Evolutionary conservation across 192 early-diverging fungal species (phyloP).

Genomic region (Dissophora globulifera): DNA sequence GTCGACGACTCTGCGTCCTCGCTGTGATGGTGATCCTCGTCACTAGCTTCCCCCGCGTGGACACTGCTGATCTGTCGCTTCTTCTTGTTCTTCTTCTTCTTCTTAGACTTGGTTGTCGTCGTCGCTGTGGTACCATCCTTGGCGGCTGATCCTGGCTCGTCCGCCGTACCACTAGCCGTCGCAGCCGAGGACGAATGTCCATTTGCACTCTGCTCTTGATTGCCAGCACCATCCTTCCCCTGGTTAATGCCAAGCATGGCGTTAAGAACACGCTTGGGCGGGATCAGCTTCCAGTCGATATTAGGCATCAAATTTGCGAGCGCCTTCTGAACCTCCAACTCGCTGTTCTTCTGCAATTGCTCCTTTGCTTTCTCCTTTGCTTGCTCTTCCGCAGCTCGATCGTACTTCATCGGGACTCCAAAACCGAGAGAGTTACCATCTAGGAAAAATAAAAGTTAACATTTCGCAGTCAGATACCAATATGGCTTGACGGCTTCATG

Average conservation of each 20-base stretch:
- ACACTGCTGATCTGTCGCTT: constrained; percentile 21
- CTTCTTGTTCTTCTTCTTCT: constrained; percentile 45
- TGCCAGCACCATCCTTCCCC: background rate
- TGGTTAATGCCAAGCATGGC: constrained; percentile 11
- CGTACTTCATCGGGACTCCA: constrained; percentile 47
- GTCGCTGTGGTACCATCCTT: background rate
- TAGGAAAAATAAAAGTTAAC: background rate
- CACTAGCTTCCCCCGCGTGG: constrained; percentile 1
- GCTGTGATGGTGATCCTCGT: constrained; percentile 7
- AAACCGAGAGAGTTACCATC: constrained; percentile 50
- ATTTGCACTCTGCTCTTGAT: background rate
- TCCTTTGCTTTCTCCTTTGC: constrained; percentile 12
- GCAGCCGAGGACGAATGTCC: background rate
- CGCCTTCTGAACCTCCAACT: constrained; percentile 34
- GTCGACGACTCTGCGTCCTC: background rate
- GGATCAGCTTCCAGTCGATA: constrained; percentile 45
- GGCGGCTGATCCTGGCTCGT: background rate
- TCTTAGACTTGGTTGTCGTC: constrained; percentile 18
- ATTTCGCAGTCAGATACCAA: too few species aligned
- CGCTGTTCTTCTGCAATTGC: constrained; percentile 8
- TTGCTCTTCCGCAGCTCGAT: constrained; percentile 12
- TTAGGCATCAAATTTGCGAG: constrained; percentile 49
- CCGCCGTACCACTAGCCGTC: background rate
- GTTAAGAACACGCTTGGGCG: constrained; percentile 32
- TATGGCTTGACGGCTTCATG: background rate